Evolutionary conservation across 2,329 filamentous ascomycete species (phyloP).

Genomic region (Trichoderma semiorbis): DNA sequence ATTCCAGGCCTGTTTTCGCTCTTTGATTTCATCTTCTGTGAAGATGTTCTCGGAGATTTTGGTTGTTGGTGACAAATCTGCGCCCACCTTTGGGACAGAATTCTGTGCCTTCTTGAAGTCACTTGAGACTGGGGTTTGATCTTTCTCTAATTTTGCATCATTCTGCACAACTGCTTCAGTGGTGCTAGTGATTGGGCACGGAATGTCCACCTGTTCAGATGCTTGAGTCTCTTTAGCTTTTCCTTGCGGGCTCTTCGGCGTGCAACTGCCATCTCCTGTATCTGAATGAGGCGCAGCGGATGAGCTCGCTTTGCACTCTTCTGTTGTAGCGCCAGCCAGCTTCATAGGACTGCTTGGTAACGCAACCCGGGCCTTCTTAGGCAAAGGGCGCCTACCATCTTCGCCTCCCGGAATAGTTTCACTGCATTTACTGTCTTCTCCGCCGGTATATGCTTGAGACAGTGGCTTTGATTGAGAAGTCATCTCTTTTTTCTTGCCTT

Average conservation of each 20-base stretch:
- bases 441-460: conserved; percentile 27
- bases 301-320: neutral
- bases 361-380: conserved; percentile 23
- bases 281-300: neutral
- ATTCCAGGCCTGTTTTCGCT: conserved; percentile 32
- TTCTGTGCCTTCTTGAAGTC: neutral
- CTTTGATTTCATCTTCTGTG: conserved; percentile 32
- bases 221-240: neutral
- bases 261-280: neutral
- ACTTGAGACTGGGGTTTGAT: neutral
- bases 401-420: conserved; percentile 16
- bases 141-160: neutral
- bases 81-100: neutral
- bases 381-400: conserved; percentile 1
- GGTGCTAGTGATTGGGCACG: neutral
- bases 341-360: conserved; percentile 14
- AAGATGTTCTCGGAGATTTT: conserved; percentile 21
- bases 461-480: conserved; percentile 29
- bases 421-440: neutral
- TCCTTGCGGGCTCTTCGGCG: neutral
- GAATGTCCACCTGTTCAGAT: neutral
- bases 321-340: neutral
- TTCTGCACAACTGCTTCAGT: too few species aligned
- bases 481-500: neutral
- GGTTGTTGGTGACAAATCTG: neutral